Conservation (phyloP, 768 basidiomycete species). For the Clavaria fumosa region DNA sequence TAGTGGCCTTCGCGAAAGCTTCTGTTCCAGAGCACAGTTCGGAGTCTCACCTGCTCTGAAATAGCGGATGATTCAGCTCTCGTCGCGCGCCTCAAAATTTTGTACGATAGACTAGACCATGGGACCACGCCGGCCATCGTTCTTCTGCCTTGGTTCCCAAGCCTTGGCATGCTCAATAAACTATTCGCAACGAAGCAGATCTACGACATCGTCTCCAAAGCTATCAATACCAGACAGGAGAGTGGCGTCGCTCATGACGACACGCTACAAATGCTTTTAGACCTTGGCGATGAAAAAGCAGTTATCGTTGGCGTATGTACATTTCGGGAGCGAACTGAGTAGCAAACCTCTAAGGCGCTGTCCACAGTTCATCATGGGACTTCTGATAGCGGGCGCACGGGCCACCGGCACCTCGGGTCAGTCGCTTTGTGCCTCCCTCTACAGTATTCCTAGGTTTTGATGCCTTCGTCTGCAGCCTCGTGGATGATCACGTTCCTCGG, state of each 20-base stretch:
- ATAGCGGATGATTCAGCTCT: constrained; percentile 49
- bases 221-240: constrained; percentile 40
- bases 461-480: constrained; percentile 39
- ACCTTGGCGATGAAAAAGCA: constrained; percentile 49
- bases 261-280: constrained; percentile 60
- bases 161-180: constrained; percentile 55
- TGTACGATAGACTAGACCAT: constrained; percentile 55
- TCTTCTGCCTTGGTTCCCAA: constrained; percentile 64
- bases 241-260: constrained; percentile 46
- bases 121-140: constrained; percentile 61
- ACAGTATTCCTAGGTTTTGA: constrained; percentile 1
- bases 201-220: constrained; percentile 48
- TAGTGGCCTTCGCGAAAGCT: constrained; percentile 31
- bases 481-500: constrained; percentile 67
- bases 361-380: constrained; percentile 63
- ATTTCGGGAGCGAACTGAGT: constrained; percentile 11
- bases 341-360: constrained; percentile 4
- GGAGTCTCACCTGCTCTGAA: constrained; percentile 50
- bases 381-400: constrained; percentile 67
- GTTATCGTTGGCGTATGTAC: constrained; percentile 52
- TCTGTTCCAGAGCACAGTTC: constrained; percentile 58
- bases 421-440: constrained; percentile 4
- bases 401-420: constrained; percentile 61
- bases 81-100: constrained; percentile 43
- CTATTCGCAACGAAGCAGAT: constrained; percentile 61